A percentile compares a stretch with the other conserved stretches of the same genome.
These are phyloP conservation scores for Metahyphopichia silvanorum DNA, from an alignment of 805 yeast species.

Conservation along the genomic window DNA sequence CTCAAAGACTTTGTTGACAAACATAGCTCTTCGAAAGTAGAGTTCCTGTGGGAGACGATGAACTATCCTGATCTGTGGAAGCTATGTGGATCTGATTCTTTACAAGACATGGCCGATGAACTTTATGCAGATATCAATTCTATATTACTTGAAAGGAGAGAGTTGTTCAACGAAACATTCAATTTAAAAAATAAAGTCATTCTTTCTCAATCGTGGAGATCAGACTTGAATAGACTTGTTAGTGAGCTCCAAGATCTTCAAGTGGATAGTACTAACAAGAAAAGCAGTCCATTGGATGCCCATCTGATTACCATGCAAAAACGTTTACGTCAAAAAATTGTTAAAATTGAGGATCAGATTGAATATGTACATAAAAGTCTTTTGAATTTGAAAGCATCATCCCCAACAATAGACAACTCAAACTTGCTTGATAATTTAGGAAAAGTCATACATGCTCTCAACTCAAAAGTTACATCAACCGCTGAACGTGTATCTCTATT, in stretches of 20 bases:
- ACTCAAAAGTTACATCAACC: constrained; percentile 16
- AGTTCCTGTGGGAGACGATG: neutral
- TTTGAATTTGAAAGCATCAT: constrained; percentile 32
- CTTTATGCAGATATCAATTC: too few relatives aligned
- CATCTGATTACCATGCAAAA: constrained; percentile 21
- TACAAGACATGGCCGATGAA: neutral
- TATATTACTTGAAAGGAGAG: too few relatives aligned
- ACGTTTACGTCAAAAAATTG: constrained; percentile 23
- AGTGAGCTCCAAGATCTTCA: neutral
- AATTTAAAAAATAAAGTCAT: too few relatives aligned
- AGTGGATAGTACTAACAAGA: too few relatives aligned
- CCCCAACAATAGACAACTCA: constrained; percentile 9
- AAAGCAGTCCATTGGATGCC: too few relatives aligned
- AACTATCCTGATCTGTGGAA: neutral
- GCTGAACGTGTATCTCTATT: too few relatives aligned
- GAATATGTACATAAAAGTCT: constrained; percentile 20
- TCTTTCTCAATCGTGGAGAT: too few relatives aligned
- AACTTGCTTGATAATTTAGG: constrained; percentile 22
- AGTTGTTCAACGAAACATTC: too few relatives aligned
- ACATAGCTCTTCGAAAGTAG: neutral
- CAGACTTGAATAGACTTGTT: too few relatives aligned
- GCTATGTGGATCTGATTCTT: neutral
- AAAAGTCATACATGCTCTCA: constrained; percentile 23
- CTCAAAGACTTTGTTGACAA: neutral
- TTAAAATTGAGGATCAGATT: constrained; percentile 17